Base-by-base conservation (phyloP, 1,284 basidiomycete species). In the Cystobasidiaceae sp. region DNA sequence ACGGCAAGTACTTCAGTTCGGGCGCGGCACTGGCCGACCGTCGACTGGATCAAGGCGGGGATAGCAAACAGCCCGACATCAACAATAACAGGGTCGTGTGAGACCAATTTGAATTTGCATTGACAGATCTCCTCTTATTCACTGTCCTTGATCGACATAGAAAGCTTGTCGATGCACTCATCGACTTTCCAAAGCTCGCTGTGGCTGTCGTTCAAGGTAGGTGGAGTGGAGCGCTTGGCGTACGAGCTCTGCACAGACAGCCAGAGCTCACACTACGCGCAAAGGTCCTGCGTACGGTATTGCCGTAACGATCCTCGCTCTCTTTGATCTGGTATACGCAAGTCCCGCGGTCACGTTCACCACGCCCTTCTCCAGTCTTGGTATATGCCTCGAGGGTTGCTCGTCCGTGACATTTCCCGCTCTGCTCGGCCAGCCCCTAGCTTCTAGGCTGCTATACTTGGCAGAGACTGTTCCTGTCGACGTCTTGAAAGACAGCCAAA, bases 221-320 rank as follows among this genome's bases (percentile, higher is more conserved):
- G 33, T n/a, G 30, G 3, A 32, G n/a, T n/a, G n/a, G n/a, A n/a
- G n/a, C n/a, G n/a, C n/a, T n/a, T n/a, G n/a, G n/a, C n/a, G n/a
- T n/a, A n/a, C n/a, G n/a, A n/a, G n/a, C n/a, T n/a, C n/a, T n/a
- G n/a, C n/a, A n/a, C n/a, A n/a, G n/a, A n/a, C n/a, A n/a, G n/a
- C n/a, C n/a, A n/a, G n/a, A n/a, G n/a, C n/a, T n/a, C n/a, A n/a
- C n/a, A n/a, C n/a, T n/a, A n/a, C n/a, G n/a, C n/a, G n/a, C n/a
- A n/a, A n/a, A 59, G 56, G 57, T 30, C 58, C 56, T 15, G 56
- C 58, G 69, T 27, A 76, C 74, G 23, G 74, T 21, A 55, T 67
- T 34, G 56, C 50, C 23, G 56, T 54, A 17, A 60, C 60, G 17
- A 67, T 49, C 19, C 44, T 56, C 8, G 33, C 57, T 17, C 58